Evolutionary conservation across 805 yeast species (phyloP).

Genomic region (Saccharomyces mikatae): DNA sequence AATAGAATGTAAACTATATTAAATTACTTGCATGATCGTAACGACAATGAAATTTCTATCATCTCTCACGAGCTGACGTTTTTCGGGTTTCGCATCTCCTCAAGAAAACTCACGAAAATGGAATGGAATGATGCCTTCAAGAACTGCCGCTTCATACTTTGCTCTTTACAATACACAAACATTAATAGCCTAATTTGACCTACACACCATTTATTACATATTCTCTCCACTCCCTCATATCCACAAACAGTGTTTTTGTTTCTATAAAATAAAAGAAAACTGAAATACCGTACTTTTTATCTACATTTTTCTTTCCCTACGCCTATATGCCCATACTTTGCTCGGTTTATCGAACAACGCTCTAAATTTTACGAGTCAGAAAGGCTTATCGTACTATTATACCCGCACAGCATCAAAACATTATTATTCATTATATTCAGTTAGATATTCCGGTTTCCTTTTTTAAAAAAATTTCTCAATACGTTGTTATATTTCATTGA

Average conservation of each 20-base stretch:
- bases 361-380: neutral
- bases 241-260: neutral
- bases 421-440: neutral
- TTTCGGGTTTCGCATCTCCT: neutral
- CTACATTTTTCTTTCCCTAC: neutral
- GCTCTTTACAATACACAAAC: neutral
- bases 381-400: neutral
- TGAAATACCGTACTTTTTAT: neutral
- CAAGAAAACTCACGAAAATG: neutral
- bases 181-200: neutral
- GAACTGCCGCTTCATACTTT: neutral
- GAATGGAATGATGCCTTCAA: neutral
- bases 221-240: neutral
- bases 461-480: neutral
- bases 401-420: neutral
- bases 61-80: neutral
- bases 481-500: neutral
- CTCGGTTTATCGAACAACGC: neutral
- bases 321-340: neutral
- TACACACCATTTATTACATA: neutral
- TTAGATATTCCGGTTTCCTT: neutral
- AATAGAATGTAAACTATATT: neutral
- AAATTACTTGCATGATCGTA: neutral
- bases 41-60: neutral
- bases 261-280: neutral